phyloP scores from a whole-genome alignment of 78 protist genomes.

The Emiliania huxleyi region DNA sequence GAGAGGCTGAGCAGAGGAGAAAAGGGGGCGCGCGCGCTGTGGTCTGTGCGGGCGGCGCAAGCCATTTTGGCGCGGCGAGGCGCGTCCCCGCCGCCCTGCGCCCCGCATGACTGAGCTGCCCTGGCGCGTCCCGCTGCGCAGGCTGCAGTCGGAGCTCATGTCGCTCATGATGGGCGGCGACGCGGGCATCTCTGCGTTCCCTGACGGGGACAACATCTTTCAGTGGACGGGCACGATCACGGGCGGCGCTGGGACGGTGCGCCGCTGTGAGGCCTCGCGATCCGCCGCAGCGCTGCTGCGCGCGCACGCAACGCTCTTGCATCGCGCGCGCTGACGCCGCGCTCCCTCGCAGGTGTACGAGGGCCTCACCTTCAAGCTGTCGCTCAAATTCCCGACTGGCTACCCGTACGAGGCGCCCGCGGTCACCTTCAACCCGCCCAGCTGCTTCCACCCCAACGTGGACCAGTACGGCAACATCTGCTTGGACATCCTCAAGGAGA shows the following conservation, averaged over 20 bases:
- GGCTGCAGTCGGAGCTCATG: neutral
- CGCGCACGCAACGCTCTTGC: neutral
- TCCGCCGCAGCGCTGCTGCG: neutral
- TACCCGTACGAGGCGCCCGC: constrained; percentile 87
- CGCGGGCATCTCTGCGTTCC: constrained; percentile 27
- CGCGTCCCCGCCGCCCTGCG: too few relatives aligned
- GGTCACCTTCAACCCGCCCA: constrained; percentile 77
- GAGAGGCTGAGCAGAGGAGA: too few relatives aligned
- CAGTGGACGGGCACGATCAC: constrained; percentile 74
- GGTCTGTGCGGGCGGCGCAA: neutral
- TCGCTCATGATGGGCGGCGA: neutral
- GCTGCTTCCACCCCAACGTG: constrained; percentile 91
- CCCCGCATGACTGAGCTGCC: neutral
- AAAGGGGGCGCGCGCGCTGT: too few relatives aligned
- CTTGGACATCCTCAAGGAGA: constrained; percentile 87
- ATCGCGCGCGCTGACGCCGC: neutral
- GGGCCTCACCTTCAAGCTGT: constrained; percentile 70
- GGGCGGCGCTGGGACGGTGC: constrained; percentile 75
- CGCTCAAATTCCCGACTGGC: constrained; percentile 67
- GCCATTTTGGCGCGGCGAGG: neutral
- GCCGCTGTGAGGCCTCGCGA: neutral
- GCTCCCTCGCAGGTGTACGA: constrained; percentile 65
- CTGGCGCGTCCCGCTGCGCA: too few relatives aligned
- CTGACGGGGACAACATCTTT: constrained; percentile 80
- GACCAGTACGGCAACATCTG: constrained; percentile 84